Conservation (phyloP, 192 early-diverging fungal species). For the Coemansia sp. region DNA sequence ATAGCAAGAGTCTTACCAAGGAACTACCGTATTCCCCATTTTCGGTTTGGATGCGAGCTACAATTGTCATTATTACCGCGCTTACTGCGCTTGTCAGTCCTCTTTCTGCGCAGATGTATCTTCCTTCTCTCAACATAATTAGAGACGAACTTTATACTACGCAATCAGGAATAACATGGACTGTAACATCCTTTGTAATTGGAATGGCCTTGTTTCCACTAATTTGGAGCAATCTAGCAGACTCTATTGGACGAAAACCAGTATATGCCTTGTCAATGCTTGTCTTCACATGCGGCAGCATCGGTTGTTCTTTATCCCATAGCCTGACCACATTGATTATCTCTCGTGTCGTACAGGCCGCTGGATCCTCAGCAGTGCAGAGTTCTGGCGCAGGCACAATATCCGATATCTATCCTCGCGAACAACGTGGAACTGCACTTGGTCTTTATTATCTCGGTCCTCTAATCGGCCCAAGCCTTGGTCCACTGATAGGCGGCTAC, state of each 20-base stretch:
- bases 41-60: conserved; percentile 20
- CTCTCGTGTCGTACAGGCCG: conserved; percentile 53
- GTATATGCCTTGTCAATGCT: conserved; percentile 50
- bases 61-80: conserved; percentile 45
- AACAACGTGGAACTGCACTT: conserved; percentile 57
- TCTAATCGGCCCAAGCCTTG: conserved; percentile 55
- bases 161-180: conserved; percentile 41
- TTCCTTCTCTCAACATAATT: conserved; percentile 46
- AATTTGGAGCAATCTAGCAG: conserved; percentile 56
- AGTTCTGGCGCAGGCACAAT: conserved; percentile 56
- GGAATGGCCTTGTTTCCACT: conserved; percentile 56
- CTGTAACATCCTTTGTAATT: conserved; percentile 51
- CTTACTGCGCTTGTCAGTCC: conserved; percentile 52
- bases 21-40: conserved; percentile 50
- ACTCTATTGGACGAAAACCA: conserved; percentile 52
- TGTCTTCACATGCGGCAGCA: conserved; percentile 45
- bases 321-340: conserved; percentile 35
- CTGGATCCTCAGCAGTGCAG: conserved; percentile 54
- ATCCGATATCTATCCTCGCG: conserved; percentile 54
- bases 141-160: conserved; percentile 47
- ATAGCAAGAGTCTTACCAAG: no score
- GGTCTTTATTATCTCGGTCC: conserved; percentile 56
- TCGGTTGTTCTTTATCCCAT: conserved; percentile 51
- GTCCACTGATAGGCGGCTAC: conserved; percentile 58
- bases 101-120: conserved; percentile 54